These are phyloP conservation scores for Amanita jacksonii DNA, from an alignment of 768 basidiomycete genomes.

Conservation along the genomic window DNA sequence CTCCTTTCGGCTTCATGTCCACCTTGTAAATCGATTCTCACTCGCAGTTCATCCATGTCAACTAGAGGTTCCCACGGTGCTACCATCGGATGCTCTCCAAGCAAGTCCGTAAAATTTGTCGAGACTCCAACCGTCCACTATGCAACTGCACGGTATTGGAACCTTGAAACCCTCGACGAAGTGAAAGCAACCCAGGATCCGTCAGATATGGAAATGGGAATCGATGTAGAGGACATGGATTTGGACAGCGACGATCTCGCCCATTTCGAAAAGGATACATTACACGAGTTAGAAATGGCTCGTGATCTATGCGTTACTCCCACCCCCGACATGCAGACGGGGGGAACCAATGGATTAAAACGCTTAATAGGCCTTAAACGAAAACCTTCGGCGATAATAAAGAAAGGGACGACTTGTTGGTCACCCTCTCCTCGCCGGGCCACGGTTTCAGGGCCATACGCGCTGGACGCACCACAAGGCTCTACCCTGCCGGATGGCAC, in stretches of 20 bases:
- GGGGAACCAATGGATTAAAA: conserved; percentile 21
- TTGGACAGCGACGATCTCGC: conserved; percentile 17
- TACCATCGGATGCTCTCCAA: conserved; percentile 14
- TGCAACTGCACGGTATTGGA: conserved; percentile 22
- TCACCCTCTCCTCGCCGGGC: conserved; percentile 17
- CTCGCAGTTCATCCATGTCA: conserved; percentile 42
- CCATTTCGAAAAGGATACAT: not conserved
- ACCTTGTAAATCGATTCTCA: conserved; percentile 50
- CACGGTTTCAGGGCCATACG: conserved; percentile 37
- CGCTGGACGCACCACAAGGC: conserved; percentile 24
- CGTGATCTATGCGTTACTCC: conserved; percentile 18
- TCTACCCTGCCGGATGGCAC: conserved; percentile 1
- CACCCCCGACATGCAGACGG: conserved; percentile 18
- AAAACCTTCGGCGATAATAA: conserved; percentile 9
- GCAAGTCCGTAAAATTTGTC: conserved; percentile 63
- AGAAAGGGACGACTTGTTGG: not conserved
- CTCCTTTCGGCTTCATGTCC: conserved; percentile 23
- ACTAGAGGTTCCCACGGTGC: conserved; percentile 22
- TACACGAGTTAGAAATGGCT: conserved; percentile 12
- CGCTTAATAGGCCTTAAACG: conserved; percentile 26
- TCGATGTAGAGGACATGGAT: conserved; percentile 30
- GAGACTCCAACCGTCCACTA: conserved; percentile 57
- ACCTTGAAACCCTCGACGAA: conserved; percentile 12
- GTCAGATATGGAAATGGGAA: conserved; percentile 17
- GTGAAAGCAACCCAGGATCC: not conserved